Base-by-base conservation (phyloP, 106 monocot species). In the Narthecium ossifragum region DNA sequence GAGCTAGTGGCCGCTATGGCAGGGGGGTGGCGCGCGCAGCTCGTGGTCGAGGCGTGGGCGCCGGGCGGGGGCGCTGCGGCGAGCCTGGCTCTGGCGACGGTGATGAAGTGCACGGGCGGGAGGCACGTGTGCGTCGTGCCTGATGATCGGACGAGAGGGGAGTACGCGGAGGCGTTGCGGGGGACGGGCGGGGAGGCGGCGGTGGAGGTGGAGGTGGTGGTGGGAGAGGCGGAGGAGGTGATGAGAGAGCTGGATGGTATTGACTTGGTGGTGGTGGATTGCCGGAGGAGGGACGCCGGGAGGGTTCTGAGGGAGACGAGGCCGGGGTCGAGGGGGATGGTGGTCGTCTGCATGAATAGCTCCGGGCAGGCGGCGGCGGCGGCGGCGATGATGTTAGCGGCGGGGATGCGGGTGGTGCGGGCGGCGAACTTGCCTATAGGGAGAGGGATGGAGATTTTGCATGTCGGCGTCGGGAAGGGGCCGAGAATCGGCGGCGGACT, bases 1-100 rank as follows among this genome's bases (percentile, higher is more conserved):
- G 88, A 88, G 78, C 67, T 94, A 34, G 73, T 94, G 45, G 67
- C 85, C 0, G 85, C 89, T 57, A 73, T 94, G 85, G 93, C 85
- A 21, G 93, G 93, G 0, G 93, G 93, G 0, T 94, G 93, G 93
- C 73, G 69, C 2, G 54, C 83, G 25, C 80, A 75, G 64, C 69
- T 77, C 29, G 60, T 83, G 26, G 75, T 86, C 14, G 79, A 94
- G 52, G 85, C 77, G 1, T 75, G 59, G 54, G 50, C 63, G 4
- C 28, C 37, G 18, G 36, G 46, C 14, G 49, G 34, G 37, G 27
- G 56, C 31, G 49, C 58, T 0, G 51, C 76, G 2, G 75, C 80
- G n/a, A 69, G 57, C 41, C 38, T 82, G 53, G 75, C 49, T 29
- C 66, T 94, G 6, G 39, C 70, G 3, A 43, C 77, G 2, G 85